A percentile compares a stretch with the other conserved stretches of the same genome.
These are phyloP conservation scores for Noccaea caerulescens DNA, from an alignment of 345 rosid species.

Conservation along the genomic window DNA sequence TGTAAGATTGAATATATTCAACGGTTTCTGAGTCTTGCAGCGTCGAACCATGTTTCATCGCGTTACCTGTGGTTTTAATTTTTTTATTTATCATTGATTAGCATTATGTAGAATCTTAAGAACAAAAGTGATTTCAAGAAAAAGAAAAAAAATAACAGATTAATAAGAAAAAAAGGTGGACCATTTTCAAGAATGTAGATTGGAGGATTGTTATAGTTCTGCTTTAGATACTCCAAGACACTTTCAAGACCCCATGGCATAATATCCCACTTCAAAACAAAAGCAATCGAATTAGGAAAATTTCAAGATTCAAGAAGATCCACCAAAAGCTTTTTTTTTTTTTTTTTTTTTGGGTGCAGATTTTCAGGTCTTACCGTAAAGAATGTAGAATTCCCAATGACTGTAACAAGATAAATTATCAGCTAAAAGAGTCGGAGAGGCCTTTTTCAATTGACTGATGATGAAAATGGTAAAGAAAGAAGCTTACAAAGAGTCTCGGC, in stretches of 20 bases:
- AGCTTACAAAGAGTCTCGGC: slow-evolving; percentile 38
- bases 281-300: too few relatives aligned
- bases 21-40: slow-evolving; percentile 51
- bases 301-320: too few relatives aligned
- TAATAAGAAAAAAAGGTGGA: slow-evolving; percentile 12
- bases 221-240: slow-evolving; percentile 48
- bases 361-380: too few relatives aligned
- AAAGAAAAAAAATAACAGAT: not conserved
- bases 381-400: too few relatives aligned
- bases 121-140: slow-evolving; percentile 8
- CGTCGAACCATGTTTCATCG: slow-evolving; percentile 28
- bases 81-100: not conserved
- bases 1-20: slow-evolving; percentile 40
- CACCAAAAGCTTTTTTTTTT: too few relatives aligned
- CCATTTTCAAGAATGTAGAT: slow-evolving; percentile 59
- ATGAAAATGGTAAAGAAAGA: slow-evolving; percentile 10
- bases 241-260: slow-evolving; percentile 47
- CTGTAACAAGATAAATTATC: not conserved
- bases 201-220: slow-evolving; percentile 50
- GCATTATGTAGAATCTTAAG: not conserved
- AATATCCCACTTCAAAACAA: slow-evolving; percentile 42
- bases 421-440: too few relatives aligned
- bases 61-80: slow-evolving; percentile 36
- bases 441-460: not conserved
- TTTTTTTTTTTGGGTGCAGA: too few relatives aligned